Evolutionary conservation across 2,329 filamentous ascomycete genomes (phyloP).

Genomic region (Diplodia seriata): DNA sequence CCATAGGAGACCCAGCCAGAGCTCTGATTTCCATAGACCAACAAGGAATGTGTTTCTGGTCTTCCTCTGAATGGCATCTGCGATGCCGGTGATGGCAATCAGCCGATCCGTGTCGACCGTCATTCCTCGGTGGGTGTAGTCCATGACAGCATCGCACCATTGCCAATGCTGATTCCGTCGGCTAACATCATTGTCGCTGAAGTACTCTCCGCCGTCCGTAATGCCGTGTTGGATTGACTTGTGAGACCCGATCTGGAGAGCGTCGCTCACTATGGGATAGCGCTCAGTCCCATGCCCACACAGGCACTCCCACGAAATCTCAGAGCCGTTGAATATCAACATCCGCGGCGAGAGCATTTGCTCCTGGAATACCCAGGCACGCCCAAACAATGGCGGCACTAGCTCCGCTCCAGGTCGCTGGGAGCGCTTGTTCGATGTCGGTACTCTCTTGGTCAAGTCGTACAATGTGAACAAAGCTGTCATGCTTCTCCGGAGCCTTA

Average conservation of each 20-base stretch:
- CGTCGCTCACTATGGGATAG: constrained; percentile 20
- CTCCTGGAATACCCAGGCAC: constrained; percentile 28
- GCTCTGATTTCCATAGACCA: constrained; percentile 5
- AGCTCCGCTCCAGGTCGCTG: not conserved
- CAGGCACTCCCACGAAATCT: constrained; percentile 13
- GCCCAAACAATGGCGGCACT: not conserved
- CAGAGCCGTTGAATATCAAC: not conserved
- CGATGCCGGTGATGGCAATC: constrained; percentile 5
- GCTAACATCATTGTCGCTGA: not conserved
- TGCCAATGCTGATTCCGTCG: not conserved
- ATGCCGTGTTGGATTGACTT: constrained; percentile 35
- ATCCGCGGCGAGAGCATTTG: constrained; percentile 15
- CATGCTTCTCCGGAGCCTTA: no score
- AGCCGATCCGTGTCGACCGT: constrained; percentile 6
- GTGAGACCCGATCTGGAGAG: not conserved
- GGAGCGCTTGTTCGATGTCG: no score
- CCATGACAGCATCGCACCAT: constrained; percentile 34
- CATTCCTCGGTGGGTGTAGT: constrained; percentile 20
- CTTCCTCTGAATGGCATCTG: not conserved
- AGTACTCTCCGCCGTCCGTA: constrained; percentile 34
- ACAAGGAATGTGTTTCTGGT: not conserved
- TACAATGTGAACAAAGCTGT: not conserved
- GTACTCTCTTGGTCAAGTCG: not conserved
- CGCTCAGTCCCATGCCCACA: constrained; percentile 36
- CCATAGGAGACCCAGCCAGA: constrained; percentile 9